phyloP scores from a whole-genome alignment of 441 rosid genomes.

The Corymbia calophylla region DNA sequence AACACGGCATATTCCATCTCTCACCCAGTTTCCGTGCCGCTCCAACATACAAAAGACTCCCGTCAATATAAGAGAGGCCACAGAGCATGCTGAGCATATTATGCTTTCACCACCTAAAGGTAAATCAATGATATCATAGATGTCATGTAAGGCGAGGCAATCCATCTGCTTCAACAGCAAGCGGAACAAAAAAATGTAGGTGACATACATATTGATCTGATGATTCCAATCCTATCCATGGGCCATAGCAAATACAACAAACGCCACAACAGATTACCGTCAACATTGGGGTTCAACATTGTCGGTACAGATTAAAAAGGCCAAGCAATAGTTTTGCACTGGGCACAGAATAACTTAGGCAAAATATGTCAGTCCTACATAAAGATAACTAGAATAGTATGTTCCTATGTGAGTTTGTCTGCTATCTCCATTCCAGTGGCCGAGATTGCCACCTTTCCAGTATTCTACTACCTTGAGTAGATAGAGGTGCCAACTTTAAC shows the following conservation, averaged over 20 bases:
- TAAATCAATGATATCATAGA: background rate
- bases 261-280: background rate
- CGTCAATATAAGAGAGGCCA: background rate
- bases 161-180: background rate
- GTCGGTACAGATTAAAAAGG: background rate
- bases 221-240: background rate
- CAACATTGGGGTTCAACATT: background rate
- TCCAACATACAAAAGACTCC: background rate
- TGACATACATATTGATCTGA: background rate
- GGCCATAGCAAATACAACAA: background rate
- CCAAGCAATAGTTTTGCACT: background rate
- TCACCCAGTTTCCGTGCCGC: background rate
- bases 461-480: slow-evolving; percentile 37
- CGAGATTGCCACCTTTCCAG: background rate
- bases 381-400: background rate
- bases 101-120: background rate
- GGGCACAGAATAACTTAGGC: background rate
- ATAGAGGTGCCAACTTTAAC: slow-evolving; percentile 48
- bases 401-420: background rate
- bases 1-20: background rate
- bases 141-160: background rate
- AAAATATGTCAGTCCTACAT: background rate
- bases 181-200: background rate
- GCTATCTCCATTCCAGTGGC: background rate
- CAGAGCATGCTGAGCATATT: background rate